Percentiles rank a stretch among this genome's conserved stretches.
These are phyloP conservation scores for Rhizopus sp. DNA, from an alignment of 371 early-diverging fungal genomes.

Conservation along the genomic window DNA sequence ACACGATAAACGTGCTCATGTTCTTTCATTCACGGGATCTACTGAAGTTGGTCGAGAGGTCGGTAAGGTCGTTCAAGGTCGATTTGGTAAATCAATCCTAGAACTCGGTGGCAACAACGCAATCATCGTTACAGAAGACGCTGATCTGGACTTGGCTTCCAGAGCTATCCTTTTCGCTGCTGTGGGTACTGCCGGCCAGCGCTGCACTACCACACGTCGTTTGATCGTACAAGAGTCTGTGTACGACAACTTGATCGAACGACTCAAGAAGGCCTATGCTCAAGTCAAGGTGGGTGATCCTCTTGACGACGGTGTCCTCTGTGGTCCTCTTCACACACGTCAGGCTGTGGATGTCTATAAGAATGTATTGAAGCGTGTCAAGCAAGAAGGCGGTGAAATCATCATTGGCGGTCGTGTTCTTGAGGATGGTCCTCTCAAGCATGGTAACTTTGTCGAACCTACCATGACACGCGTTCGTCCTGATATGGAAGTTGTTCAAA, in stretches of 20 bases:
- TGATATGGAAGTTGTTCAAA: conserved; percentile 81
- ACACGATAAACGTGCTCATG: conserved; percentile 69
- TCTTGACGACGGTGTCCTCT: conserved; percentile 77
- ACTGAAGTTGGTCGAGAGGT: conserved; percentile 80
- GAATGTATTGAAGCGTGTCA: conserved; percentile 74
- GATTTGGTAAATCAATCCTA: conserved; percentile 87
- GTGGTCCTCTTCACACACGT: conserved; percentile 94
- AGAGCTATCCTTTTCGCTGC: conserved; percentile 93
- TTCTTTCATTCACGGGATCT: conserved; percentile 92
- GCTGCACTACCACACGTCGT: conserved; percentile 95
- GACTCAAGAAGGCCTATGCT: conserved; percentile 81
- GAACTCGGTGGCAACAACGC: conserved; percentile 98
- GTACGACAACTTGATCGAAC: conserved; percentile 82
- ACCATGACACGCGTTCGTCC: conserved; percentile 85
- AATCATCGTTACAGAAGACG: conserved; percentile 90
- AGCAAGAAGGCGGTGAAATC: conserved; percentile 87
- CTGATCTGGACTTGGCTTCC: conserved; percentile 92
- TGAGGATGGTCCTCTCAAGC: conserved; percentile 32
- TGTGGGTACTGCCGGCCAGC: conserved; percentile 96
- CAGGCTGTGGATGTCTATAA: conserved; percentile 79
- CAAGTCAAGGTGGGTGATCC: conserved; percentile 95
- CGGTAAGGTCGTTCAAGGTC: conserved; percentile 77
- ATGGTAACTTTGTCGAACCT: conserved; percentile 95
- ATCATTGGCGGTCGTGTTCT: conserved; percentile 84
- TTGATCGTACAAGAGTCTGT: conserved; percentile 91